Conservation (phyloP, 2,329 filamentous ascomycete genomes). For the Fonsecaea multimorphosa region DNA sequence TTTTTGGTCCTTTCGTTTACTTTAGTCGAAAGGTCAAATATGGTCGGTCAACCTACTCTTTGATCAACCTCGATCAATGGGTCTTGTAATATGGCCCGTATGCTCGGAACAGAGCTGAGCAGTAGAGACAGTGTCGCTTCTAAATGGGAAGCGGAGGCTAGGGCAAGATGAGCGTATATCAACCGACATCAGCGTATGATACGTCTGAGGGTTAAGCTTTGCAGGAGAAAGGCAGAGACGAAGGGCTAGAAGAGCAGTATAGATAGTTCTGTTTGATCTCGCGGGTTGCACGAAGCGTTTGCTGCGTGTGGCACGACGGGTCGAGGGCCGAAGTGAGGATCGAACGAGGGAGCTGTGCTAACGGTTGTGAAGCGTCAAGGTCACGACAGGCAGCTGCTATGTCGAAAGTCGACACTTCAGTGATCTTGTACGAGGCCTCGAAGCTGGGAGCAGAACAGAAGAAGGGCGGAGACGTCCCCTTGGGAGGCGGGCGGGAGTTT, state of each 20-base stretch:
- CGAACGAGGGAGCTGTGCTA: neutral
- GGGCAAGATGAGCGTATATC: conserved; percentile 61
- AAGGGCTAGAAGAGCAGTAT: neutral
- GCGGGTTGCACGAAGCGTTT: conserved; percentile 14
- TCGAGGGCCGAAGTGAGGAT: neutral
- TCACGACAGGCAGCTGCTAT: conserved; percentile 18
- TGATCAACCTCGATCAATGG: conserved; percentile 48
- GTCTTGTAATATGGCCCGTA: conserved; percentile 60
- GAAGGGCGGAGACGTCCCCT: conserved; percentile 12
- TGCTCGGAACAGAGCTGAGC: conserved; percentile 62
- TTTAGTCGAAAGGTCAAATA: conserved; percentile 33
- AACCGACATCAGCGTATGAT: conserved; percentile 61
- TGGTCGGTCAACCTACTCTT: conserved; percentile 36
- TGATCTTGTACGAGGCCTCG: conserved; percentile 20
- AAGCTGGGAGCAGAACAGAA: conserved; percentile 11
- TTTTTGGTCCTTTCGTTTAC: conserved; percentile 9
- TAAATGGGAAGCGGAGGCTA: conserved; percentile 61
- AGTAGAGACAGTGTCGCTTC: conserved; percentile 63
- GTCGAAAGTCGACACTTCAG: conserved; percentile 16
- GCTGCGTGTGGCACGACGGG: conserved; percentile 21
- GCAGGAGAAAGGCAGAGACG: neutral
- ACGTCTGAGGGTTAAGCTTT: conserved; percentile 14
- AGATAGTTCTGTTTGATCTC: conserved; percentile 2
- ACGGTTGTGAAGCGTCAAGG: conserved; percentile 10
- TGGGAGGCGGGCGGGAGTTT: conserved; percentile 17